These are phyloP conservation scores for Ophiobolus disseminans DNA, from an alignment of 2,329 filamentous ascomycete genomes.

Conservation along the genomic window DNA sequence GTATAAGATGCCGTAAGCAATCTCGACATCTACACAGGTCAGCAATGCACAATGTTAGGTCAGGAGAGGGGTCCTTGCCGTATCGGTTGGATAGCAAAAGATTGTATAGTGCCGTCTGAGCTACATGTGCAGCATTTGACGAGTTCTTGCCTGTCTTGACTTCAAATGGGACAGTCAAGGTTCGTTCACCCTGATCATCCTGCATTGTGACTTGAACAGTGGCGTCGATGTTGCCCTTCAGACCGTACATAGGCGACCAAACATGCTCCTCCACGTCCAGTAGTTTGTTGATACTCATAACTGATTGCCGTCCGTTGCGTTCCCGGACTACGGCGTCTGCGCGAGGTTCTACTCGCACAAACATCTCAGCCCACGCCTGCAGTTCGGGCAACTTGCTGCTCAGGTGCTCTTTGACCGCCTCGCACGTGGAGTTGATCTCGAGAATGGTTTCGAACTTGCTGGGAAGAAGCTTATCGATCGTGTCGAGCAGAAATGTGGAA, in stretches of 20 bases:
- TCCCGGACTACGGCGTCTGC: conserved; percentile 79
- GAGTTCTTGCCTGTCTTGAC: conserved; percentile 89
- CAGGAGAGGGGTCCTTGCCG: conserved; percentile 51
- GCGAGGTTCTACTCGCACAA: conserved; percentile 74
- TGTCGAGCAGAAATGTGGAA: conserved; percentile 66
- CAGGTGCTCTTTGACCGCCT: conserved; percentile 79
- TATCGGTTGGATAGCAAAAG: conserved; percentile 92
- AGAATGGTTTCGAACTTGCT: conserved; percentile 89
- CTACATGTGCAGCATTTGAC: conserved; percentile 81
- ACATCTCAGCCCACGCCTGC: conserved; percentile 81
- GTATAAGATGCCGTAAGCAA: conserved; percentile 89
- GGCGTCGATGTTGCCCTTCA: conserved; percentile 98
- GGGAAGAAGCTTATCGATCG: conserved; percentile 73
- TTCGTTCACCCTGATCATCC: conserved; percentile 70
- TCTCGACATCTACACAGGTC: conserved; percentile 72
- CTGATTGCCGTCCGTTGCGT: conserved; percentile 75
- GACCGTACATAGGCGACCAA: conserved; percentile 96
- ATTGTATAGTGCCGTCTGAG: conserved; percentile 94
- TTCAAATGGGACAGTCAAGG: conserved; percentile 88
- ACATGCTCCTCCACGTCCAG: conserved; percentile 97
- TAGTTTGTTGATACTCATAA: conserved; percentile 88
- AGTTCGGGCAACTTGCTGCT: conserved; percentile 83
- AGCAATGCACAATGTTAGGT: conserved; percentile 8
- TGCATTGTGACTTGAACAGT: conserved; percentile 87
- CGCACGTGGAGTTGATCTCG: conserved; percentile 77